Evolutionary conservation across 139 green algal species (phyloP), one percentile per base, ranked within the genome.

Genomic region (Tetradesmus lagerheimii): DNA sequence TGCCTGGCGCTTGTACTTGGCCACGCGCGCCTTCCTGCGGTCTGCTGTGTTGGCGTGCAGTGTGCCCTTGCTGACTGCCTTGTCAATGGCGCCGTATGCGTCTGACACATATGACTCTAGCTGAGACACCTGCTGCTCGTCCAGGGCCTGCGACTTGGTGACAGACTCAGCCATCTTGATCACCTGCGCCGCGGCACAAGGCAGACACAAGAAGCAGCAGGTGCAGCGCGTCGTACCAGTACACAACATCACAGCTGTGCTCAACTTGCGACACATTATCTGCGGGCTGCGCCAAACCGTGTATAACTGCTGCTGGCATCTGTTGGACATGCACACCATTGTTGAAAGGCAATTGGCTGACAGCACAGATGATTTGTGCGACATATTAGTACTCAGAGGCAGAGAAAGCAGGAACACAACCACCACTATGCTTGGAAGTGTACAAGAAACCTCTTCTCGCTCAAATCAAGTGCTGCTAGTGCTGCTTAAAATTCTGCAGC

Each of bases 31-130:
- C 95, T 99, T 99, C 75, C 97, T 93, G 66, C 97, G 92, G 6
- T 96, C 95, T 35, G 80, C 97, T 9, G 94, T 99, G 95, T 98
- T 99, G 29, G 90, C 88, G 90, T 99, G 96, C 37, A 99, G 80
- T 27, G 97, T 93, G 43, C 97, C 97, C 94, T 97, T 98, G 38
- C 76, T 76, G 8, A 97, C 95, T 8, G 96, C 96, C 93, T 96
- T 97, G 93, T 98, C 96, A 80, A 98, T 97, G 50, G 96, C 95
- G 47, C 94, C 91, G 92, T 96, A 99, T 1, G 97, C 97, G 88
- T 98, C 93, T 62, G 89, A 85, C 23, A 99, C 96, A 1, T 98
- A 91, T 66, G 91, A 83, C 89, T 97, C 92, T 23, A 98, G 76
- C 77, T 75, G 50, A 15, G 31, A 20, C 34, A 90, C 47, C 76